phyloP scores from a whole-genome alignment of 225 moss, liverwort and hornwort genomes.

The Marchantia paleacea region DNA sequence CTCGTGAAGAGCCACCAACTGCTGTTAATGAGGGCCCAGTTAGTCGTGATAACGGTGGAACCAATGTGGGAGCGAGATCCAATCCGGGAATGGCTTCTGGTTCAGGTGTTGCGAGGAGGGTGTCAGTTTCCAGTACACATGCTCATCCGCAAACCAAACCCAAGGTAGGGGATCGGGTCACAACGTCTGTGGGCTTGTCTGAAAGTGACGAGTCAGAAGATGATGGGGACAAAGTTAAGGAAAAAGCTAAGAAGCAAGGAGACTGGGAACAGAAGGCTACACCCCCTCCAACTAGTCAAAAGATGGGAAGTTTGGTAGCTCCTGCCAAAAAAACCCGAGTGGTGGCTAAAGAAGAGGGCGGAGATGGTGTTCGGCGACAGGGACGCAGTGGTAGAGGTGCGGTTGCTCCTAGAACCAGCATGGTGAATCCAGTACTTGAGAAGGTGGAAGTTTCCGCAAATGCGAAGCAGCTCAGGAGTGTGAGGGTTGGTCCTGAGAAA shows the following conservation, averaged over 20 bases:
- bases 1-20: constrained; percentile 61
- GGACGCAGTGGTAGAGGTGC: constrained; percentile 88
- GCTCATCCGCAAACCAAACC: constrained; percentile 46
- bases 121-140: constrained; percentile 42
- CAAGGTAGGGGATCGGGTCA: constrained; percentile 48
- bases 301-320: constrained; percentile 53
- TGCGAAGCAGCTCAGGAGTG: constrained; percentile 71
- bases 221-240: constrained; percentile 70
- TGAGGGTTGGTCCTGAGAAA: constrained; percentile 61
- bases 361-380: constrained; percentile 93
- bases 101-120: constrained; percentile 58
- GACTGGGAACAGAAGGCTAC: constrained; percentile 61
- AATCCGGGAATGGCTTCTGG: constrained; percentile 48
- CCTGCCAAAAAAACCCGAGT: constrained; percentile 59
- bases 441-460: constrained; percentile 64
- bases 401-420: constrained; percentile 60
- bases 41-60: constrained; percentile 42
- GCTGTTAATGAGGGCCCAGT: constrained; percentile 36
- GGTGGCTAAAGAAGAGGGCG: constrained; percentile 62
- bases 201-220: constrained; percentile 78
- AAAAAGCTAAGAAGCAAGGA: constrained; percentile 69
- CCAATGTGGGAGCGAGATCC: constrained; percentile 51
- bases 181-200: constrained; percentile 54
- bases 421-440: constrained; percentile 52
- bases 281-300: constrained; percentile 46